Evolutionary conservation across 805 yeast species (phyloP).

Genomic region (Torulaspora gathmanii): DNA sequence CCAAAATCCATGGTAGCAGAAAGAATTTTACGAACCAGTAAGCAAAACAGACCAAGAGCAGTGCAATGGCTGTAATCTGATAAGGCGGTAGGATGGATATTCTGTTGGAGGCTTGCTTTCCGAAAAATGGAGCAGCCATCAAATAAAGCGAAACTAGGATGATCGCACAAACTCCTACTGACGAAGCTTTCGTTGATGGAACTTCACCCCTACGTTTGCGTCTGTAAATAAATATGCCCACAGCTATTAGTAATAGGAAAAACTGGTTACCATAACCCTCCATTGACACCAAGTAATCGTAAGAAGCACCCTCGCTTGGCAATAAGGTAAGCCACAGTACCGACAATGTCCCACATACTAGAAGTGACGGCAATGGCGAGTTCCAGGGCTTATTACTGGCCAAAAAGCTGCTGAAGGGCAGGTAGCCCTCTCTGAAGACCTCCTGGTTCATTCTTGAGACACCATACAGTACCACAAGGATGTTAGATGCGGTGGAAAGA

Average conservation of each 20-base stretch:
- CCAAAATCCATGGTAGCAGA: slow-evolving; percentile 43
- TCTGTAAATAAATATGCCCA: slow-evolving; percentile 55
- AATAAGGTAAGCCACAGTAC: slow-evolving; percentile 33
- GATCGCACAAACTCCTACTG: slow-evolving; percentile 45
- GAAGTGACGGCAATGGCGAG: slow-evolving; percentile 51
- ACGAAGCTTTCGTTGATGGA: slow-evolving; percentile 48
- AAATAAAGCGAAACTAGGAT: slow-evolving; percentile 45
- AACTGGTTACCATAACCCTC: slow-evolving; percentile 46
- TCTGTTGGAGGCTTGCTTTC: slow-evolving; percentile 18
- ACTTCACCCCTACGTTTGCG: slow-evolving; percentile 43
- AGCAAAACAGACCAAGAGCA: slow-evolving; percentile 41
- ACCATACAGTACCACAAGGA: slow-evolving; percentile 56
- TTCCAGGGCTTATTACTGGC: slow-evolving; percentile 53
- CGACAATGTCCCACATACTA: slow-evolving; percentile 35
- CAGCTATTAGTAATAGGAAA: slow-evolving; percentile 48
- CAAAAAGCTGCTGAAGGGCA: slow-evolving; percentile 50
- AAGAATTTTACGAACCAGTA: slow-evolving; percentile 56
- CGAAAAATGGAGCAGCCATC: slow-evolving; percentile 44
- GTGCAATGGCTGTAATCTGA: slow-evolving; percentile 40
- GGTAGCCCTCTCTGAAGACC: slow-evolving; percentile 56
- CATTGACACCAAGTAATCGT: slow-evolving; percentile 42
- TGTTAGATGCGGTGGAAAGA: slow-evolving; percentile 57
- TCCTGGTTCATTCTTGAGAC: slow-evolving; percentile 62
- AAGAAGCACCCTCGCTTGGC: slow-evolving; percentile 38
- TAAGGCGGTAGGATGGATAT: slow-evolving; percentile 37